phyloP scores from a whole-genome alignment of 148 eudicot genomes.

The Fagopyrum esculentum region DNA sequence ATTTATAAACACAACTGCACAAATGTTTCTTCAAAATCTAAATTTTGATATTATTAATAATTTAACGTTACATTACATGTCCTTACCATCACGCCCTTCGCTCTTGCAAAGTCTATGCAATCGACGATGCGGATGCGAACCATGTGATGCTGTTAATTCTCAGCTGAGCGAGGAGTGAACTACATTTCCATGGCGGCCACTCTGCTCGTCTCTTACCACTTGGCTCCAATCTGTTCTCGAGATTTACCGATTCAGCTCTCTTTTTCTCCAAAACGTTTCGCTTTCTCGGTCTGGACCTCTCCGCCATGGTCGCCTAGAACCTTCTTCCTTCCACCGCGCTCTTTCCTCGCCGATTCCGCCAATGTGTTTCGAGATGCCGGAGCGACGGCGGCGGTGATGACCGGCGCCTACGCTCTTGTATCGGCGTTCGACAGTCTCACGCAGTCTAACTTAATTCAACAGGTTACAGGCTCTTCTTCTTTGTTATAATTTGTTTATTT shows the following conservation, averaged over 20 bases:
- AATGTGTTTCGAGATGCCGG: constrained; percentile 37
- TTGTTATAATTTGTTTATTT: background rate
- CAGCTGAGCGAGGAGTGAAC: background rate
- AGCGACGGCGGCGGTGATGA: constrained; percentile 30
- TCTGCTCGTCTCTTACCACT: background rate
- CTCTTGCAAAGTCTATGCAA: background rate
- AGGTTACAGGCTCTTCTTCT: constrained; percentile 25
- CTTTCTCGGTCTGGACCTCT: background rate
- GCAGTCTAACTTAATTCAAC: constrained; percentile 32
- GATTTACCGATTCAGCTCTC: background rate
- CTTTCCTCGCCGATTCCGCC: constrained; percentile 5
- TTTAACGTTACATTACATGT: too few species aligned
- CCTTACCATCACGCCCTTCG: too few species aligned
- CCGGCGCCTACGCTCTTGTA: constrained; percentile 52
- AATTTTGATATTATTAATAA: too few species aligned
- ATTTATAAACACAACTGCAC: too few species aligned
- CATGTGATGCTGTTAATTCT: background rate
- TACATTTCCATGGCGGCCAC: constrained; percentile 5
- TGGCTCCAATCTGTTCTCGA: background rate
- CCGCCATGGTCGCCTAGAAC: background rate
- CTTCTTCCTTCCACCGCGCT: background rate
- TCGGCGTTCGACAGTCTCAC: constrained; percentile 46
- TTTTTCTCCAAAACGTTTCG: background rate
- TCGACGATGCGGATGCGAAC: background rate
- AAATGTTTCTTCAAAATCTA: too few species aligned